These are phyloP conservation scores for Ettlia oleoabundans DNA, from an alignment of 139 green algal genomes.

Conservation along the genomic window DNA sequence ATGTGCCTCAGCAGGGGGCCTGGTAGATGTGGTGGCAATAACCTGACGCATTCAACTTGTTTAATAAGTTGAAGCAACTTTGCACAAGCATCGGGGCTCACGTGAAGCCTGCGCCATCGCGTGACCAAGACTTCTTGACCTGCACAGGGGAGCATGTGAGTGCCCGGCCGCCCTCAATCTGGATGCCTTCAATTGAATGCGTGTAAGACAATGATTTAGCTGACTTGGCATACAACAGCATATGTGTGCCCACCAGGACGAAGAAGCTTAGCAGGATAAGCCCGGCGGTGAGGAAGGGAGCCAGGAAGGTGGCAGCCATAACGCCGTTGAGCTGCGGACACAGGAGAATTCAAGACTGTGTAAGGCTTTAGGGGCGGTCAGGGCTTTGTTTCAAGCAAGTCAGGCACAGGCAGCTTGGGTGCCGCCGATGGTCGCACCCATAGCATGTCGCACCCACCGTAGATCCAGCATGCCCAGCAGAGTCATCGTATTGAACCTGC, in stretches of 20 bases:
- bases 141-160: too few relatives aligned
- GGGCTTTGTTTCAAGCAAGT: too few relatives aligned
- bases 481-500: neutral
- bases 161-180: too few relatives aligned
- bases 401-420: too few relatives aligned
- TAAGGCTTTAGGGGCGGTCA: neutral
- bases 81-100: neutral
- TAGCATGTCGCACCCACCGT: neutral
- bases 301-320: slow-evolving; percentile 31
- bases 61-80: too few relatives aligned
- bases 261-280: slow-evolving; percentile 31
- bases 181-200: too few relatives aligned
- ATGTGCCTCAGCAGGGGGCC: neutral
- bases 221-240: too few relatives aligned
- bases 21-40: neutral
- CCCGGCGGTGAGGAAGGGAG: neutral
- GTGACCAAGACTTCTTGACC: slow-evolving; percentile 3
- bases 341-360: neutral
- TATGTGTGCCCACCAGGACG: too few relatives aligned
- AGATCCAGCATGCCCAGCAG: neutral
- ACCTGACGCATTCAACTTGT: neutral
- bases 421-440: too few relatives aligned
- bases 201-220: too few relatives aligned
- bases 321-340: slow-evolving; percentile 28
- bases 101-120: neutral